Base-by-base conservation (phyloP, 2,329 filamentous ascomycete species). In the Raffaelea deltoideospora region DNA sequence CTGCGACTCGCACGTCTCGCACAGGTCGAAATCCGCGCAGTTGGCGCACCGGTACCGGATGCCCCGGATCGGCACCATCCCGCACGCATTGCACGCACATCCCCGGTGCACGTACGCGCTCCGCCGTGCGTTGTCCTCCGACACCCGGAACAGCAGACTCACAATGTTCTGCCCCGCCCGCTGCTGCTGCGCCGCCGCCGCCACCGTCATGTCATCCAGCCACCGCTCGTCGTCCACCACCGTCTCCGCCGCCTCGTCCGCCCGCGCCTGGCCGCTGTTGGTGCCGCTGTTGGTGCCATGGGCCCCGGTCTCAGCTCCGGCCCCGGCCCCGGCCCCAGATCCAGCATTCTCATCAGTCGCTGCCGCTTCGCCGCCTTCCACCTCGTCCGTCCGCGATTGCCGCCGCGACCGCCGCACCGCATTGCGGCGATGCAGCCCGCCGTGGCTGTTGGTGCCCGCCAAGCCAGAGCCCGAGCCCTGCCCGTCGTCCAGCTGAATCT, bases 21-120 rank as follows among this genome's bases (percentile, higher is more conserved):
- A 98, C 3, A 98, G 72, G 53, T 98, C 90, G 53, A 86, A 96
- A 57, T 98, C 88, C 45, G 83, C 76, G 53, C 90, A 98, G 59
- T 98, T 96, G 48, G 86, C 79, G 57, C 90, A 98, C 41, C 87
- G 80, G 61, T 93, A 98, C 39, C 90, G 75, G 42, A 94, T 80
- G 14, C 90, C 90, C 36, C 84, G 79, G 42, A 98, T 96, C 11
- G 90, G 88, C 34, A 83, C 76, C 49, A 81, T 76, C 38, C 82
- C 82, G 49, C 90, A 98, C 34, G 76, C 76, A 54, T 96, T 94
- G 54, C 90, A 98, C 27, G 79, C 80, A 42, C 93, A 92, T 11
- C 90, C 88, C 11, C 88, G 72, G 54, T 98, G 90, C 18, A 95
- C 79, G 50, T 90, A 94, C 17, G 85, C 82, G 52, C 90, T 88